These are phyloP conservation scores for Pseudisothecium myosuroides DNA, from an alignment of 225 moss, liverwort and hornwort genomes.

Conservation along the genomic window DNA sequence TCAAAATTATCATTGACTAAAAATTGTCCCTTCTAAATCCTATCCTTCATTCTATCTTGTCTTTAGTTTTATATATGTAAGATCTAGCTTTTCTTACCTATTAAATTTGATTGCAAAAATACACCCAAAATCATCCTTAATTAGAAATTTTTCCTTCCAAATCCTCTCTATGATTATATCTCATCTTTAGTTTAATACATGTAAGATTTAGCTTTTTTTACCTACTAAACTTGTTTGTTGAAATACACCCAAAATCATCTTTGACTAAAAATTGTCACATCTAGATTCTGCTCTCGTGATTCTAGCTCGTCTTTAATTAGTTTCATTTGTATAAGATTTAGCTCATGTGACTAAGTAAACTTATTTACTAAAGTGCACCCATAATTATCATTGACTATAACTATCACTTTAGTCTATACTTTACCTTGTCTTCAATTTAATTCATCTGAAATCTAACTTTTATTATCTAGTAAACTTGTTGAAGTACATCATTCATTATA, in stretches of 20 bases:
- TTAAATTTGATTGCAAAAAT: rapidly evolving
- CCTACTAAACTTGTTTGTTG: rapidly evolving
- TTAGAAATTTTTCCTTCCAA: rapidly evolving
- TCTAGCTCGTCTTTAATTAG: rapidly evolving
- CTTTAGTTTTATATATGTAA: not conserved
- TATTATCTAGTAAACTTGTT: too few relatives aligned
- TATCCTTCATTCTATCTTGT: not conserved
- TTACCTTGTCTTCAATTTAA: not conserved
- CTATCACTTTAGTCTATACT: not conserved
- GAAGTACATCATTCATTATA: not conserved
- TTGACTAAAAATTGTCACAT: not conserved
- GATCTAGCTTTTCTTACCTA: not conserved
- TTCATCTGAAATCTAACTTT: not conserved
- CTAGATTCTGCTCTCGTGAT: rapidly evolving
- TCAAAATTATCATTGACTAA: not conserved
- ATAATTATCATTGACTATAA: not conserved
- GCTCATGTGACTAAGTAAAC: rapidly evolving
- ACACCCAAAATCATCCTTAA: not conserved
- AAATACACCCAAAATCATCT: not conserved
- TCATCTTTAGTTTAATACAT: not conserved
- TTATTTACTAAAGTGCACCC: too few relatives aligned
- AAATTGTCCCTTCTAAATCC: not conserved
- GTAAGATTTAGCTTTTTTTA: not conserved
- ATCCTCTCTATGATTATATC: not conserved
- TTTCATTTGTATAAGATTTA: not conserved